A percentile compares a stretch with the other conserved stretches of the same genome.
Evolutionary conservation across 2,329 filamentous ascomycete species (phyloP).

Genomic region (Raffaelea ambrosiae): DNA sequence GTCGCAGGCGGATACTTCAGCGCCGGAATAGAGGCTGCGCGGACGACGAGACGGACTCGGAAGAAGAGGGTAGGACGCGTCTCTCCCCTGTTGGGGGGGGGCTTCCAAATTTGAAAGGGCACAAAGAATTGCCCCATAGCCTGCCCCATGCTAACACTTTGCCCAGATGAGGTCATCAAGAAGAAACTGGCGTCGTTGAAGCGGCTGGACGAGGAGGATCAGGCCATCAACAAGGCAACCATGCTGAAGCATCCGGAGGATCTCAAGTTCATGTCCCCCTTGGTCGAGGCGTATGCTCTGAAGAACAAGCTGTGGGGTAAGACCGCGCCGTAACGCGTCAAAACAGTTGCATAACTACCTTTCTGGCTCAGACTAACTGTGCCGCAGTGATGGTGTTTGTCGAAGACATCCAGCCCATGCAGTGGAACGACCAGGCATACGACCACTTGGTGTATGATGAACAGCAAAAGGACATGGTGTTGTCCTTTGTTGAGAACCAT

Average conservation of each 20-base stretch:
- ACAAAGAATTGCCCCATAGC: too few relatives aligned
- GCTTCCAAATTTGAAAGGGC: too few relatives aligned
- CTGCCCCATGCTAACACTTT: too few relatives aligned
- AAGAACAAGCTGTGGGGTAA: slow-evolving; percentile 37
- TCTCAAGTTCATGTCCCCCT: slow-evolving; percentile 31
- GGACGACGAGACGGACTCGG: background rate
- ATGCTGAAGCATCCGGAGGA: slow-evolving; percentile 29
- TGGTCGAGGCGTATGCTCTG: slow-evolving; percentile 34
- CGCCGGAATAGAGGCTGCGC: background rate
- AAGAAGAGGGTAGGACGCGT: too few relatives aligned
- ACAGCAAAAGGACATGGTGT: slow-evolving; percentile 36
- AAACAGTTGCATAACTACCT: background rate
- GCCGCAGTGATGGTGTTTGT: slow-evolving; percentile 23
- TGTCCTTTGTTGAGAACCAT: slow-evolving; percentile 40
- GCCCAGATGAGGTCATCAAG: background rate
- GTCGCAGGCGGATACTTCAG: too few relatives aligned
- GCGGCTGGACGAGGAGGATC: slow-evolving; percentile 23
- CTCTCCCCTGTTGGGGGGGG: too few relatives aligned
- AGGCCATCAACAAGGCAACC: slow-evolving; percentile 27
- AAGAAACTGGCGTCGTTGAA: background rate
- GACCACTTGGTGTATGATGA: slow-evolving; percentile 37
- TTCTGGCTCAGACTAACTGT: background rate
- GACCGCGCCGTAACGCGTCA: slow-evolving; percentile 4
- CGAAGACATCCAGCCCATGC: slow-evolving; percentile 31
- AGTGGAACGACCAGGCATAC: slow-evolving; percentile 37